phyloP scores from a whole-genome alignment of 2,329 filamentous ascomycete genomes.

The Penicillium hesseltinei region DNA sequence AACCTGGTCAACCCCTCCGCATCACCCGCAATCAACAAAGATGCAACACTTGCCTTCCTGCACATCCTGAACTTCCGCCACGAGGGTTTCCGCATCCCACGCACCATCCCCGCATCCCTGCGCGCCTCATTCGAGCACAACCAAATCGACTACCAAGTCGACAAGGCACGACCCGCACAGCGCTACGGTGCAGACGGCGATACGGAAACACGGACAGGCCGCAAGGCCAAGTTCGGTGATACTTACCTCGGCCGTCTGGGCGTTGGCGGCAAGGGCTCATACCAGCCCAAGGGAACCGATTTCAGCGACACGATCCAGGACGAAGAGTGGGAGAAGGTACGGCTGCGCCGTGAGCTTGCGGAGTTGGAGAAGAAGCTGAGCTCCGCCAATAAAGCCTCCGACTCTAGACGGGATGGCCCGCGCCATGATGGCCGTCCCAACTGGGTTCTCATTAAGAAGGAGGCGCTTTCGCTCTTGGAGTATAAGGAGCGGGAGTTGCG shows the following conservation, averaged over 20 bases:
- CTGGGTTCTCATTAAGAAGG: conserved; percentile 88
- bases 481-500: conserved; percentile 81
- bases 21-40: conserved; percentile 80
- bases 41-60: conserved; percentile 88
- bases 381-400: conserved; percentile 72
- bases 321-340: conserved; percentile 94
- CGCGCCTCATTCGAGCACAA: conserved; percentile 91
- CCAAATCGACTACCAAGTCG: conserved; percentile 92
- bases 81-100: conserved; percentile 90
- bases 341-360: conserved; percentile 84
- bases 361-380: conserved; percentile 87
- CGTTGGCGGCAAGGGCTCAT: conserved; percentile 69
- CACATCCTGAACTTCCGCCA: conserved; percentile 96
- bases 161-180: conserved; percentile 68
- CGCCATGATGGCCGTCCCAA: conserved; percentile 70
- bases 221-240: conserved; percentile 96
- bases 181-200: conserved; percentile 78
- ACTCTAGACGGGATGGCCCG: conserved; percentile 56
- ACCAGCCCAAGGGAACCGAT: conserved; percentile 82
- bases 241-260: conserved; percentile 91
- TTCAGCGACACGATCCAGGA: conserved; percentile 82
- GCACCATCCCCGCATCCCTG: conserved; percentile 86
- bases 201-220: conserved; percentile 77
- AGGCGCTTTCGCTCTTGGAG: conserved; percentile 89
- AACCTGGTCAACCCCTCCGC: conserved; percentile 95